phyloP scores from a whole-genome alignment of 169 alveolate genomes.

The Eimeria falciformis region DNA sequence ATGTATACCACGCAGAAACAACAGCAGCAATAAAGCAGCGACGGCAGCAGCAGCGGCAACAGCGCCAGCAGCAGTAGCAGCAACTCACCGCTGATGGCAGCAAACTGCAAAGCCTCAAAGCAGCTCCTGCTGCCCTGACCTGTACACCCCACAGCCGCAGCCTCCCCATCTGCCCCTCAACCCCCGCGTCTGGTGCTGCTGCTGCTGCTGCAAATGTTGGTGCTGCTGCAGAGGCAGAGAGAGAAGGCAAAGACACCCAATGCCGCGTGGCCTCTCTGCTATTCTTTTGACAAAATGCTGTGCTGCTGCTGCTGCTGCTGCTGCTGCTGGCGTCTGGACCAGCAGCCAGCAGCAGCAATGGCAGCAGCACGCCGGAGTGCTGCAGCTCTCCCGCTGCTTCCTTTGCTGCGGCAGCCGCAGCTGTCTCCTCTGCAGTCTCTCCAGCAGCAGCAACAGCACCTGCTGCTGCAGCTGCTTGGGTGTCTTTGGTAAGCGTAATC shows the following conservation, averaged over 20 bases:
- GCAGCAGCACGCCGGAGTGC: slow-evolving; percentile 40
- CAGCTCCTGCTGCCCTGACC: slow-evolving; percentile 64
- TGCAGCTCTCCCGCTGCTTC: background rate
- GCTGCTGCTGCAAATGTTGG: slow-evolving; percentile 20
- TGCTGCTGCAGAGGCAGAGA: too few relatives aligned
- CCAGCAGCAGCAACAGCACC: slow-evolving; percentile 16
- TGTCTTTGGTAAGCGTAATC: background rate
- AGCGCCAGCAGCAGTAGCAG: slow-evolving; percentile 15
- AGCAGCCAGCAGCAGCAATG: slow-evolving; percentile 31
- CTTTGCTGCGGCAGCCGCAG: slow-evolving; percentile 15
- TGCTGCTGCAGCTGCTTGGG: slow-evolving; percentile 20
- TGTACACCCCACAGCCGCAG: slow-evolving; percentile 50
- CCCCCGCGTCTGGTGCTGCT: slow-evolving; percentile 12
- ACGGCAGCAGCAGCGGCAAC: slow-evolving; percentile 21
- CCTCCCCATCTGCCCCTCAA: slow-evolving; percentile 10
- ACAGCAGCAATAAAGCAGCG: background rate
- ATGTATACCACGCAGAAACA: background rate
- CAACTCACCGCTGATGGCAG: slow-evolving; percentile 10
- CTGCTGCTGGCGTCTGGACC: slow-evolving; percentile 33
- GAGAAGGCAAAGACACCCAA: too few relatives aligned
- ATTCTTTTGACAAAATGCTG: too few relatives aligned
- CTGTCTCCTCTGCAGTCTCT: background rate
- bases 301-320: slow-evolving; percentile 9
- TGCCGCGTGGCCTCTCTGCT: slow-evolving; percentile 10
- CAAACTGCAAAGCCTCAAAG: background rate